phyloP scores from a whole-genome alignment of 2,329 filamentous ascomycete species.

The Arthroderma sp. region DNA sequence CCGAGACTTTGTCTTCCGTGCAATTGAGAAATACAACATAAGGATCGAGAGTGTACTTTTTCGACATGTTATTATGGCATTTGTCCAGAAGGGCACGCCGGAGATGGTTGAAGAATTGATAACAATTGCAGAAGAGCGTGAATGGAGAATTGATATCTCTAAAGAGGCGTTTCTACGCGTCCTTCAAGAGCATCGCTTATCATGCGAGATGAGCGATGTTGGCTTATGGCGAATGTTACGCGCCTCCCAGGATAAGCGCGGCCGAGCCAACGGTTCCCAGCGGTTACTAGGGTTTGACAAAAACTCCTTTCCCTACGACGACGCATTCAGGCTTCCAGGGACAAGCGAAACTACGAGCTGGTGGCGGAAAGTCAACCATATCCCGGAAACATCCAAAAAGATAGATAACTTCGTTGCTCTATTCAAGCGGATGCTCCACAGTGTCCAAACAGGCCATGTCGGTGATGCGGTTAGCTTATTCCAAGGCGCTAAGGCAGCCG shows the following conservation, averaged over 20 bases:
- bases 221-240: constrained; percentile 31
- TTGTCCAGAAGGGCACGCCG: constrained; percentile 25
- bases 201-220: constrained; percentile 22
- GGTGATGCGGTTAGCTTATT: constrained; percentile 21
- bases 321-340: constrained; percentile 17
- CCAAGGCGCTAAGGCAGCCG: constrained; percentile 17
- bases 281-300: constrained; percentile 26
- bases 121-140: constrained; percentile 17
- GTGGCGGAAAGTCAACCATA: constrained; percentile 21
- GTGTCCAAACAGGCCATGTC: constrained; percentile 25
- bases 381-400: constrained; percentile 17
- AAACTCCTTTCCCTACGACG: constrained; percentile 16
- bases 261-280: constrained; percentile 20
- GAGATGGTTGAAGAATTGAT: constrained; percentile 21
- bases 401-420: constrained; percentile 22
- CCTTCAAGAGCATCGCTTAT: constrained; percentile 22
- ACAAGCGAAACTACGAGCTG: constrained; percentile 13
- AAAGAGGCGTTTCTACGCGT: constrained; percentile 20
- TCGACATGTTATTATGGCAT: constrained; percentile 27
- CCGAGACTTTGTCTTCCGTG: constrained; percentile 23
- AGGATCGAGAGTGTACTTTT: constrained; percentile 27
- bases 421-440: constrained; percentile 25
- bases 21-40: constrained; percentile 24
- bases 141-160: constrained; percentile 22
- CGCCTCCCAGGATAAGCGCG: constrained; percentile 22